Percentiles rank a stretch among this genome's conserved stretches.
Conservation (phyloP, 345 rosid genomes). For the Heritiera fomes region DNA sequence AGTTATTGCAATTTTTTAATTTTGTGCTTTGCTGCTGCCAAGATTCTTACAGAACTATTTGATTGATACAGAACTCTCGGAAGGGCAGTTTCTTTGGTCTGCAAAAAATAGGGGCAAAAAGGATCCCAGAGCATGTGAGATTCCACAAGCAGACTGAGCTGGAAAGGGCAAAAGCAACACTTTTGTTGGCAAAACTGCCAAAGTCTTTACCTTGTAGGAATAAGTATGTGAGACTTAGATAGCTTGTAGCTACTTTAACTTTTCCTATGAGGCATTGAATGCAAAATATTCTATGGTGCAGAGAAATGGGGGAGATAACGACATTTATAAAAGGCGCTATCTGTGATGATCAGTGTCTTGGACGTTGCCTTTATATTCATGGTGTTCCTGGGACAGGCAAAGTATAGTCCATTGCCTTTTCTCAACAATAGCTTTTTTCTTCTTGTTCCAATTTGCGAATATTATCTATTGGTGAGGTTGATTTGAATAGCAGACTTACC, state of each 20-base stretch:
- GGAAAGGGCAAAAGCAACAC: constrained; percentile 82
- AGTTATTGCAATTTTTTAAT: constrained; percentile 9
- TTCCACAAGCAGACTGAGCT: constrained; percentile 82
- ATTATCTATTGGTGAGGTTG: constrained; percentile 4
- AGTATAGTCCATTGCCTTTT: constrained; percentile 37
- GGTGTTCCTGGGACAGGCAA: constrained; percentile 99
- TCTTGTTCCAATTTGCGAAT: not conserved
- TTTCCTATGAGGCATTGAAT: not conserved
- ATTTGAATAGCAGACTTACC: constrained; percentile 11
- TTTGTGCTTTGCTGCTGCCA: constrained; percentile 21
- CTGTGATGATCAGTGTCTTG: constrained; percentile 83
- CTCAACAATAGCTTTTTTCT: not conserved
- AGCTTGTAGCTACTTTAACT: not conserved
- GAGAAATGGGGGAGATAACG: constrained; percentile 91
- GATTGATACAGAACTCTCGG: constrained; percentile 56
- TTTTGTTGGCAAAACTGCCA: constrained; percentile 78
- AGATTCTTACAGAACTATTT: constrained; percentile 11
- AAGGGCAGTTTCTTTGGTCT: constrained; percentile 82
- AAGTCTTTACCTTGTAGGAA: constrained; percentile 86
- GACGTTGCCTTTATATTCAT: constrained; percentile 88
- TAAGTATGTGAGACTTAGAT: constrained; percentile 48
- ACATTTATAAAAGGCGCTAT: constrained; percentile 81
- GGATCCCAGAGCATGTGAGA: constrained; percentile 86
- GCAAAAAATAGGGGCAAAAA: constrained; percentile 79
- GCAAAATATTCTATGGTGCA: constrained; percentile 20